A percentile compares a stretch with the other conserved stretches of the same genome.
phyloP scores from a whole-genome alignment of 2,329 filamentous ascomycete genomes.

The Coleophoma eucalyptorum region DNA sequence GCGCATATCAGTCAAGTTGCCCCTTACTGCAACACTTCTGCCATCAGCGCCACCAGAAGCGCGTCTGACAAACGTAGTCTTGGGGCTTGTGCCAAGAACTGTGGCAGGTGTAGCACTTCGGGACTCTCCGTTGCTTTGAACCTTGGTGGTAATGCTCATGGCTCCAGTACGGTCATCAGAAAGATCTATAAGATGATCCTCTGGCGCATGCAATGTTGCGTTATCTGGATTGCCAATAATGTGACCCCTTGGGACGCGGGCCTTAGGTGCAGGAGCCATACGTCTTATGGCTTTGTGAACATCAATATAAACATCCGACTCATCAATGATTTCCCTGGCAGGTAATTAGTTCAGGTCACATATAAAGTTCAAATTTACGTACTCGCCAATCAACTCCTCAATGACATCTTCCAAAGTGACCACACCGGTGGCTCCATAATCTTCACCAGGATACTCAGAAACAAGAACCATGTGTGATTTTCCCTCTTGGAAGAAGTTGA shows the following conservation, averaged over 20 bases:
- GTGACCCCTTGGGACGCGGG: slow-evolving; percentile 56
- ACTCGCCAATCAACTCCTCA: slow-evolving; percentile 97
- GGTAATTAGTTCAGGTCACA: slow-evolving; percentile 17
- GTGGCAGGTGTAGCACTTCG: slow-evolving; percentile 10
- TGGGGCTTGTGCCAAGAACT: slow-evolving; percentile 23
- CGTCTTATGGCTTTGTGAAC: slow-evolving; percentile 97
- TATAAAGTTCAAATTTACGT: slow-evolving; percentile 35
- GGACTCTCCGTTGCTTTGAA: slow-evolving; percentile 7
- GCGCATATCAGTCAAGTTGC: slow-evolving; percentile 59
- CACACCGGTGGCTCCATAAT: slow-evolving; percentile 85
- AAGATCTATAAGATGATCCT: slow-evolving; percentile 38
- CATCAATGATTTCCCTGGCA: slow-evolving; percentile 92
- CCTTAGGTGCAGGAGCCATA: slow-evolving; percentile 54
- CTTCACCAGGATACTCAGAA: slow-evolving; percentile 83
- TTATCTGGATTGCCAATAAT: slow-evolving; percentile 43
- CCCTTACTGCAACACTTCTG: slow-evolving; percentile 50
- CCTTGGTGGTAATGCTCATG: slow-evolving; percentile 15
- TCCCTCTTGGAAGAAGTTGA: slow-evolving; percentile 99
- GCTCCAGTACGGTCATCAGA: slow-evolving; percentile 35
- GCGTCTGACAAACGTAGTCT: slow-evolving; percentile 55
- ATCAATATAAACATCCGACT: slow-evolving; percentile 97
- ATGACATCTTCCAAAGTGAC: slow-evolving; percentile 98
- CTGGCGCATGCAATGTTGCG: slow-evolving; percentile 23
- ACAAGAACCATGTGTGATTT: slow-evolving; percentile 99
- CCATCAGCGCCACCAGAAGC: slow-evolving; percentile 53